A percentile compares a stretch with the other conserved stretches of the same genome.
Evolutionary conservation across 2,329 filamentous ascomycete species (phyloP).

Genomic region (Xylariaceae sp.): DNA sequence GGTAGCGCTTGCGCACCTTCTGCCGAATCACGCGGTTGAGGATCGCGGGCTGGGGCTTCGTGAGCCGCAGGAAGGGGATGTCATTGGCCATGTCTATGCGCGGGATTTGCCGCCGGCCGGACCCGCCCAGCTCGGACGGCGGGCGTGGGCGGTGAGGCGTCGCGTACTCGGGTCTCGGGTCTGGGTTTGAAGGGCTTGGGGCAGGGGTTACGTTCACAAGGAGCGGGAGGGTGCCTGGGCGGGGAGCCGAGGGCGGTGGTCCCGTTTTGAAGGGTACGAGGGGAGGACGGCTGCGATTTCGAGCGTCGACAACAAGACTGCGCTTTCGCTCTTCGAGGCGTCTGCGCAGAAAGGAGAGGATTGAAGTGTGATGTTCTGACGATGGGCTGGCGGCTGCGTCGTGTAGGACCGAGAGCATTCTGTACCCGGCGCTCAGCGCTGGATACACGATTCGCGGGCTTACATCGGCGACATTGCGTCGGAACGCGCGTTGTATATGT

Average conservation of each 20-base stretch:
- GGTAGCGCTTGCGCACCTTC: conserved; percentile 53
- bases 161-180: conserved; percentile 51
- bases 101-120: conserved; percentile 61
- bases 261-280: background rate
- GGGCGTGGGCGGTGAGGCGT: conserved; percentile 56
- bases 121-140: conserved; percentile 53
- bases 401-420: conserved; percentile 32
- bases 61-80: conserved; percentile 69
- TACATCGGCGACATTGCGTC: conserved; percentile 61
- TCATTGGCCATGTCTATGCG: conserved; percentile 59
- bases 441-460: conserved; percentile 66
- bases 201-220: conserved; percentile 38
- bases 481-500: conserved; percentile 67
- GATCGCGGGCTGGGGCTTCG: conserved; percentile 67
- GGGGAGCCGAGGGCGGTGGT: conserved; percentile 30
- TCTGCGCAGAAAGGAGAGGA: conserved; percentile 50
- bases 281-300: conserved; percentile 2
- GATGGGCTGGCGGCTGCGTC: conserved; percentile 20
- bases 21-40: conserved; percentile 64
- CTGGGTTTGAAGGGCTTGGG: conserved; percentile 44
- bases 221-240: conserved; percentile 37
- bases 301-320: conserved; percentile 23
- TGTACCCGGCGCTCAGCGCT: conserved; percentile 71
- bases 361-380: conserved; percentile 44
- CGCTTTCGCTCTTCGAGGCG: conserved; percentile 42